Evolutionary conservation across 345 rosid species (phyloP).

Genomic region (Arabidopsis thaliana): TAIR10.1 NC_003074.8:8146501-8147000

Average conservation of each 20-base stretch:
- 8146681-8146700: too few relatives aligned
- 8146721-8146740: not conserved
- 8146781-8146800: not conserved
- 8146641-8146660: not conserved
- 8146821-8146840: not conserved
- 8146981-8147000: not conserved
- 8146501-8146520: too few relatives aligned
- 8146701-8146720: not conserved
- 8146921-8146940: not conserved
- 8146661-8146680: not conserved
- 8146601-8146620: not conserved
- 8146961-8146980: not conserved
- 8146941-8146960: not conserved
- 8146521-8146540: too few relatives aligned
- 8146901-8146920: not conserved
- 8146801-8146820: not conserved
- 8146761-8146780: not conserved
- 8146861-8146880: not conserved
- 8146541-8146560: too few relatives aligned
- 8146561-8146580: too few relatives aligned
- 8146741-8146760: not conserved
- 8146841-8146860: not conserved
- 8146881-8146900: too few relatives aligned
- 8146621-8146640: not conserved
- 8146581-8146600: too few relatives aligned